These are phyloP conservation scores for Phaeosphaeria sp. DNA, from an alignment of 2,329 filamentous ascomycete species.

Conservation along the genomic window DNA sequence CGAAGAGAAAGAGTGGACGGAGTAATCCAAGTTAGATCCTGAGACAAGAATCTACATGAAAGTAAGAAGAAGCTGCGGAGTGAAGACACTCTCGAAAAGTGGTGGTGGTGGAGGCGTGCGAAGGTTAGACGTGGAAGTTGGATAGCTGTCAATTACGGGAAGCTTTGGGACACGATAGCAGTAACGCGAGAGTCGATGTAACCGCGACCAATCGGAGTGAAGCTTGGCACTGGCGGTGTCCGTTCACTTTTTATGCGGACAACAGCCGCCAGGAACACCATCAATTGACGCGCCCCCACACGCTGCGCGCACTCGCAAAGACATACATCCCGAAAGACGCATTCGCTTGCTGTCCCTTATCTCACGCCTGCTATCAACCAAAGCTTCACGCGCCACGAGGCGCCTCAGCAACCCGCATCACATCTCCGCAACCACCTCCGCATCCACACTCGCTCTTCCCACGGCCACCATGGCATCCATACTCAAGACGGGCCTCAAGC, in stretches of 20 bases:
- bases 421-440: slow-evolving; percentile 17
- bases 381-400: slow-evolving; percentile 14
- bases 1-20: slow-evolving; percentile 24
- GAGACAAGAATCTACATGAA: slow-evolving; percentile 22
- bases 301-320: slow-evolving; percentile 4
- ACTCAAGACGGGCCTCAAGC: slow-evolving; percentile 15
- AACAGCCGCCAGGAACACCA: slow-evolving; percentile 8
- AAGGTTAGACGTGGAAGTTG: slow-evolving; percentile 15
- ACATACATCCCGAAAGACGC: slow-evolving; percentile 12
- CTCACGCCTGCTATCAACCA: not conserved
- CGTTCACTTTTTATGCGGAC: slow-evolving; percentile 32
- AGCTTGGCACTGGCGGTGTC: slow-evolving; percentile 25
- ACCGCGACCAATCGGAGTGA: slow-evolving; percentile 35
- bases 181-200: slow-evolving; percentile 17
- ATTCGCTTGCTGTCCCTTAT: slow-evolving; percentile 24
- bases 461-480: slow-evolving; percentile 28
- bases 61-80: slow-evolving; percentile 2
- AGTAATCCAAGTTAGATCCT: slow-evolving; percentile 18
- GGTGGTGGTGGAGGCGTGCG: slow-evolving; percentile 3
- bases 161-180: slow-evolving; percentile 39
- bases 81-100: slow-evolving; percentile 7
- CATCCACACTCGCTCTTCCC: slow-evolving; percentile 7
- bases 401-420: slow-evolving; percentile 8
- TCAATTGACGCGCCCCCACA: slow-evolving; percentile 17
- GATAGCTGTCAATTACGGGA: slow-evolving; percentile 11